Conservation (phyloP, 2,329 filamentous ascomycete genomes). For the Lachnellula cervina region DNA sequence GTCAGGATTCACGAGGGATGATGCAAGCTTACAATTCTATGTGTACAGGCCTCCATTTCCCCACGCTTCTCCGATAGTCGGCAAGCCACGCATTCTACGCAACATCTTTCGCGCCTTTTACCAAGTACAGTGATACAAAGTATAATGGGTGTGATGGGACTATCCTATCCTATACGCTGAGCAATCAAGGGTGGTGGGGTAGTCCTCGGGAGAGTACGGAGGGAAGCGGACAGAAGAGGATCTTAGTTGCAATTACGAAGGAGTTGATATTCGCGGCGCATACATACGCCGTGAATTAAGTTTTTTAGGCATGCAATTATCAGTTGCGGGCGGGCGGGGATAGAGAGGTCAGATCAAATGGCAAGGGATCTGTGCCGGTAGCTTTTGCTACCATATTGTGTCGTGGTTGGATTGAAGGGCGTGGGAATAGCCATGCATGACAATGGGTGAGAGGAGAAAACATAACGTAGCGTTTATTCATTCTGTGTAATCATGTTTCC, state of each 20-base stretch:
- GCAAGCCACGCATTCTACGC: constrained; percentile 12
- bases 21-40: neutral
- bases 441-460: neutral
- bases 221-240: neutral
- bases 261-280: too few species aligned
- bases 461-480: neutral
- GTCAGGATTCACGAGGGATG: neutral
- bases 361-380: too few species aligned
- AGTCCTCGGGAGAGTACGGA: neutral
- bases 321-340: neutral
- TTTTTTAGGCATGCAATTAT: neutral
- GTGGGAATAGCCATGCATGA: constrained; percentile 31
- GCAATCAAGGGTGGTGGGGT: neutral
- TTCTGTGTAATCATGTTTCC: too few species aligned
- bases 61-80: constrained; percentile 11
- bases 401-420: constrained; percentile 34
- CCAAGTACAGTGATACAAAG: neutral
- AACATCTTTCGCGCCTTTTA: constrained; percentile 10
- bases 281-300: neutral
- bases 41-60: neutral
- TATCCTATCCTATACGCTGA: neutral
- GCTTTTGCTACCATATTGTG: constrained; percentile 8
- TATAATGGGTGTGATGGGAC: neutral
- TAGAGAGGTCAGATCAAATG: neutral
- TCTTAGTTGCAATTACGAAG: too few species aligned